These are phyloP conservation scores for Dalechampia spathulata DNA, from an alignment of 441 rosid species.

Conservation along the genomic window DNA sequence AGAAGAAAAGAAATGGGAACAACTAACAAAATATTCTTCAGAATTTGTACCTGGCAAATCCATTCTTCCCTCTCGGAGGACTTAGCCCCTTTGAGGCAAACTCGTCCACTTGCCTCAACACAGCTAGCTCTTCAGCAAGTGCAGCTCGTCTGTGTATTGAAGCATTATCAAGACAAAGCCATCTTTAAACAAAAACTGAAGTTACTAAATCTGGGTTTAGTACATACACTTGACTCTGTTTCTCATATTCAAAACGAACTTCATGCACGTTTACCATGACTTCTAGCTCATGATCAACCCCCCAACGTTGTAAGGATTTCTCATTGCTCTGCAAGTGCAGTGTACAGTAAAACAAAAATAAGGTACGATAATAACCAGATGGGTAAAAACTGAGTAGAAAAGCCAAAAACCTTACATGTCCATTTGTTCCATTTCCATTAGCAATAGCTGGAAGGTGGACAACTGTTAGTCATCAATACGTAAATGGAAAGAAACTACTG, in stretches of 20 bases:
- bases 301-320: constrained; percentile 88
- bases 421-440: constrained; percentile 73
- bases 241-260: constrained; percentile 96
- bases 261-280: constrained; percentile 98
- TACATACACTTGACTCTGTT: constrained; percentile 96
- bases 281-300: constrained; percentile 95
- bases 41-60: constrained; percentile 65
- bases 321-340: constrained; percentile 62
- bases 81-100: constrained; percentile 82
- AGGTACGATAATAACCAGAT: neutral
- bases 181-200: neutral
- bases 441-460: constrained; percentile 47
- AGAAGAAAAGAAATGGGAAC: neutral
- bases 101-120: constrained; percentile 88
- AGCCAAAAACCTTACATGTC: constrained; percentile 48
- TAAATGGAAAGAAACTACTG: constrained; percentile 1
- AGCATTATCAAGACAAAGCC: constrained; percentile 12
- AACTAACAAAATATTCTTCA: neutral
- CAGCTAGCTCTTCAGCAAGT: constrained; percentile 82
- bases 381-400: constrained; percentile 1
- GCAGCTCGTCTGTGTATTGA: constrained; percentile 74
- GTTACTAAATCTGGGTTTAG: constrained; percentile 3
- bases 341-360: constrained; percentile 8
- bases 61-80: constrained; percentile 95
- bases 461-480: constrained; percentile 24